A percentile compares a stretch with the other conserved stretches of the same genome.
phyloP scores from a whole-genome alignment of 352 stramenopile genomes.

The Thalassiosira mediterranea region DNA sequence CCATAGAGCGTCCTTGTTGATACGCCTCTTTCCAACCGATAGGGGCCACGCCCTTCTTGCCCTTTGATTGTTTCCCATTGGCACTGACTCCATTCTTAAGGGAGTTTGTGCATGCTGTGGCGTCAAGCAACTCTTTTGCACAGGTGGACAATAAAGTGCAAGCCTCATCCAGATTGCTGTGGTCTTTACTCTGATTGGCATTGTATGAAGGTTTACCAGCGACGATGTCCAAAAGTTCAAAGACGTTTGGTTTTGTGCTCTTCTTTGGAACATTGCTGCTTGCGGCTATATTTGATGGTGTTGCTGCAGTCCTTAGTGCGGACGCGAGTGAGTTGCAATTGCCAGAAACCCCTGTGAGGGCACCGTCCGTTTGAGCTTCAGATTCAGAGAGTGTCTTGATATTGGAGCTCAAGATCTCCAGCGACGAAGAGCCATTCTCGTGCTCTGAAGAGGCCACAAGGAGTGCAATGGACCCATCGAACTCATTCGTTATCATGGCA shows the following conservation, averaged over 20 bases:
- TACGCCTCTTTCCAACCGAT: conserved; percentile 32
- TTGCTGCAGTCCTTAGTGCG: conserved; percentile 22
- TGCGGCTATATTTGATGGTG: too few relatives aligned
- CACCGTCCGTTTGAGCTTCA: not conserved
- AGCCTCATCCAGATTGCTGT: conserved; percentile 16
- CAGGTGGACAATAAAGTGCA: conserved; percentile 23
- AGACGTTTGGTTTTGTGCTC: too few relatives aligned
- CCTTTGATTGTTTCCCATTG: not conserved
- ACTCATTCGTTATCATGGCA: conserved; percentile 52
- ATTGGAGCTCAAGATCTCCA: conserved; percentile 37
- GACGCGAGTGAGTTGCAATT: conserved; percentile 31
- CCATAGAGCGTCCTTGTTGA: conserved; percentile 19
- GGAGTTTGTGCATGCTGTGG: not conserved
- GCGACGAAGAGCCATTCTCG: conserved; percentile 8
- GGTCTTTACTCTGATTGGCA: too few relatives aligned
- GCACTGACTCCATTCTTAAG: not conserved
- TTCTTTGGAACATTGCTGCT: too few relatives aligned
- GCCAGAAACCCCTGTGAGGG: not conserved
- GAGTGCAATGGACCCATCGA: conserved; percentile 48
- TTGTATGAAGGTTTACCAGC: too few relatives aligned
- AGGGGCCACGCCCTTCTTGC: not conserved
- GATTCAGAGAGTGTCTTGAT: not conserved
- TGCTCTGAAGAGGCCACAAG: conserved; percentile 35
- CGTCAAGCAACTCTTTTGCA: conserved; percentile 23
- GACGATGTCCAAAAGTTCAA: too few relatives aligned